Conservation (phyloP, 163 green algal species). For the Chlorella variabilis region DNA sequence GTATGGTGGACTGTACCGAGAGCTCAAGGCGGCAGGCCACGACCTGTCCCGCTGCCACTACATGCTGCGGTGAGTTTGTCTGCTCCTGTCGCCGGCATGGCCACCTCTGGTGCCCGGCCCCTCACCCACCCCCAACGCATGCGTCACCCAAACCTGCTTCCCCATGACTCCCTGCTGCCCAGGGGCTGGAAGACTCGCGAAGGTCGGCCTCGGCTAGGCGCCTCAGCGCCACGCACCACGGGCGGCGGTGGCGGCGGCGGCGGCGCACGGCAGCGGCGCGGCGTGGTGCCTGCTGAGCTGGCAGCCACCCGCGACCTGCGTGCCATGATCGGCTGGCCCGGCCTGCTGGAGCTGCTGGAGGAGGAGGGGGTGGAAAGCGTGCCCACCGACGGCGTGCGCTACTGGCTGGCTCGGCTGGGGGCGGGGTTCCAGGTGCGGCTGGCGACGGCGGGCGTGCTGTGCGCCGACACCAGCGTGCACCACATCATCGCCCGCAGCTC, state of each 20-base stretch:
- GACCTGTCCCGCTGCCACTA: slow-evolving; percentile 27
- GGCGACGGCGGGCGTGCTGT: slow-evolving; percentile 27
- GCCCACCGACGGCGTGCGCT: slow-evolving; percentile 31
- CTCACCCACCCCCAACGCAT: no score
- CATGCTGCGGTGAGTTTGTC: slow-evolving; percentile 38
- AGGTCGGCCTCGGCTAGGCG: slow-evolving; percentile 18
- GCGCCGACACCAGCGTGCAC: slow-evolving; percentile 23
- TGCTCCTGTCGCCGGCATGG: no score
- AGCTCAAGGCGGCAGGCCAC: slow-evolving; percentile 21
- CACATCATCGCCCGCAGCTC: slow-evolving; percentile 29
- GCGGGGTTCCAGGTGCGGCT: slow-evolving; percentile 21
- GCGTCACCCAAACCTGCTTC: not conserved
- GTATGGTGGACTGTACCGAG: slow-evolving; percentile 22
- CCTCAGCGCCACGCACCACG: not conserved
- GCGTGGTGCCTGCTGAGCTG: slow-evolving; percentile 15
- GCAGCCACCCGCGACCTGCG: slow-evolving; percentile 25
- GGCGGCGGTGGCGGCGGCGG: not conserved
- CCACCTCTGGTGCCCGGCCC: no score
- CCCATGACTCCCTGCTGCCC: not conserved
- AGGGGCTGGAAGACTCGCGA: slow-evolving; percentile 33
- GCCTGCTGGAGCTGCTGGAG: slow-evolving; percentile 36
- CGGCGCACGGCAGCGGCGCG: not conserved
- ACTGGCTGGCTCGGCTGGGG: slow-evolving; percentile 29
- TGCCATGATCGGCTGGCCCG: slow-evolving; percentile 32
- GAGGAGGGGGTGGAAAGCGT: slow-evolving; percentile 20